Evolutionary conservation across 2,329 filamentous ascomycete species (phyloP).

Genomic region (Cytospora chrysosperma): DNA sequence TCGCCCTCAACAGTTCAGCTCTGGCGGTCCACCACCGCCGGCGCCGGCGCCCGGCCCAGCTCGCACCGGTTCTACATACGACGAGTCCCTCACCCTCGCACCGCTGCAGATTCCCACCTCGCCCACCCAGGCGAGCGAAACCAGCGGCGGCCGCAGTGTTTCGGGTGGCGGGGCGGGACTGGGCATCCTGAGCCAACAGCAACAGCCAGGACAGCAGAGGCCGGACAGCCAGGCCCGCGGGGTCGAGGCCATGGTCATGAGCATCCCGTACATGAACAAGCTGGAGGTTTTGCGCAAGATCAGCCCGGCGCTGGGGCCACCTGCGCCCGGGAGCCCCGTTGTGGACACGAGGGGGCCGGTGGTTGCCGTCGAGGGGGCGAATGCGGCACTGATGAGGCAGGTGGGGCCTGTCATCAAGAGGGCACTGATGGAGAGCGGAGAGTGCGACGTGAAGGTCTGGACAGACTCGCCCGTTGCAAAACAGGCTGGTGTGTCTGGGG

Average conservation of each 20-base stretch:
- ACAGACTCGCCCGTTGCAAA: constrained; percentile 28
- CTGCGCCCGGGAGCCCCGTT: constrained; percentile 30
- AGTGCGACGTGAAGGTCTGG: constrained; percentile 50
- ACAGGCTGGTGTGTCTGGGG: neutral
- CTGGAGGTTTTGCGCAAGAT: constrained; percentile 75
- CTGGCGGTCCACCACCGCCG: constrained; percentile 33
- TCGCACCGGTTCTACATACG: constrained; percentile 45
- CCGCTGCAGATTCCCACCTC: constrained; percentile 48
- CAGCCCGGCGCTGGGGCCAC: constrained; percentile 60
- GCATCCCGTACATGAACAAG: constrained; percentile 72
- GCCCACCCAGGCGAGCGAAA: constrained; percentile 28
- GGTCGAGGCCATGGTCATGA: constrained; percentile 71
- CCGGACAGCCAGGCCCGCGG: constrained; percentile 41
- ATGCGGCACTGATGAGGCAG: constrained; percentile 47
- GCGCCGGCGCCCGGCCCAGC: constrained; percentile 33
- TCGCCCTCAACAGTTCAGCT: constrained; percentile 41
- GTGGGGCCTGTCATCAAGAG: constrained; percentile 65
- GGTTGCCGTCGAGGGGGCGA: constrained; percentile 78
- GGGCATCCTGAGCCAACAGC: constrained; percentile 6
- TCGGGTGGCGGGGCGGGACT: constrained; percentile 16
- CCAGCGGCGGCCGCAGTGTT: constrained; percentile 28
- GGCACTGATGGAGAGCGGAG: constrained; percentile 51
- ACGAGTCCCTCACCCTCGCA: constrained; percentile 54
- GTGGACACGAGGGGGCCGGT: constrained; percentile 67
- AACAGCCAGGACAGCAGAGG: neutral